These are phyloP conservation scores for Cantharellus anzutake DNA, from an alignment of 768 basidiomycete species.

Conservation along the genomic window DNA sequence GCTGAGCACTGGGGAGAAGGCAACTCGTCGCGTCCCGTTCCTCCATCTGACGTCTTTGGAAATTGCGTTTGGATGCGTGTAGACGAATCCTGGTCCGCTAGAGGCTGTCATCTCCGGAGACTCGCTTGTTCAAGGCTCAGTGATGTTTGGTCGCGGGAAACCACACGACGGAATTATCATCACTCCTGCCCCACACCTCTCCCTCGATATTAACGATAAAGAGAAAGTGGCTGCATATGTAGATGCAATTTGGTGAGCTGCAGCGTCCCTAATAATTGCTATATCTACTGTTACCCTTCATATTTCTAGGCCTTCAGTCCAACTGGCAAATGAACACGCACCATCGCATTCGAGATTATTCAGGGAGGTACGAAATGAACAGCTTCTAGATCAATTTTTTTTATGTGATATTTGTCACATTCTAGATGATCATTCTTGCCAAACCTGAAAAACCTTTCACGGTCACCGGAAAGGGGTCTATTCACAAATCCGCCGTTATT, in stretches of 20 bases:
- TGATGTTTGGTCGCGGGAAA: slow-evolving; percentile 27
- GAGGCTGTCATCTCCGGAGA: slow-evolving; percentile 22
- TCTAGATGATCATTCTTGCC: slow-evolving; percentile 7
- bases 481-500: slow-evolving; percentile 1
- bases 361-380: slow-evolving; percentile 7
- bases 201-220: slow-evolving; percentile 1
- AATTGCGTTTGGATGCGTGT: neutral
- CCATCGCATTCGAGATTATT: slow-evolving; percentile 6
- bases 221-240: slow-evolving; percentile 2
- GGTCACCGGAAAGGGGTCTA: slow-evolving; percentile 4
- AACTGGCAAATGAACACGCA: slow-evolving; percentile 13
- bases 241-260: slow-evolving; percentile 4
- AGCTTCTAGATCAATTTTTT: too few species aligned
- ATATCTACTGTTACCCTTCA: too few species aligned
- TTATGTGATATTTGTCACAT: neutral
- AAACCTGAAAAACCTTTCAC: slow-evolving; percentile 3
- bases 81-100: slow-evolving; percentile 12
- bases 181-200: slow-evolving; percentile 14
- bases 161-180: slow-evolving; percentile 21
- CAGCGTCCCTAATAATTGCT: too few species aligned
- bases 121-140: slow-evolving; percentile 16
- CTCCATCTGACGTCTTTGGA: neutral
- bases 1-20: slow-evolving; percentile 17
- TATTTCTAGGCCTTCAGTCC: neutral
- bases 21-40: neutral